phyloP scores from a whole-genome alignment of 306 rosid species.

The Lathyrus tuberosus region DNA sequence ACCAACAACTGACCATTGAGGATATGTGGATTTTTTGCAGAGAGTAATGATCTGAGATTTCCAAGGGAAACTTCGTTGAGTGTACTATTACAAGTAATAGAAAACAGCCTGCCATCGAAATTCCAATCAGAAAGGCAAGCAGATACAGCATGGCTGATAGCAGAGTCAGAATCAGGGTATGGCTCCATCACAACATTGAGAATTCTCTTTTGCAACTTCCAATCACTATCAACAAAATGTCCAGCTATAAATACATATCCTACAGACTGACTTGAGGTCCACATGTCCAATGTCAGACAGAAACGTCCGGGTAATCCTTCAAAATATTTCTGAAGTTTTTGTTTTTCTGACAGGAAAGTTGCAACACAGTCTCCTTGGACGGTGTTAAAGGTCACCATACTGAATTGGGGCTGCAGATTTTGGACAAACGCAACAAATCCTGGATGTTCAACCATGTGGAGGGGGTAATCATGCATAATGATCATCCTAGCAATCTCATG shows the following conservation, averaged over 20 bases:
- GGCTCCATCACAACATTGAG: conserved; percentile 98
- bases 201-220: conserved; percentile 83
- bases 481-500: conserved; percentile 95
- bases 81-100: conserved; percentile 63
- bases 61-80: conserved; percentile 59
- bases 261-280: conserved; percentile 84
- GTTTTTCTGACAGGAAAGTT: conserved; percentile 80
- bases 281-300: conserved; percentile 81
- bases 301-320: conserved; percentile 82
- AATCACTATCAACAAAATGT: conserved; percentile 83
- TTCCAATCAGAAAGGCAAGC: conserved; percentile 92
- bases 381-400: conserved; percentile 86
- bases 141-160: conserved; percentile 82
- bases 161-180: conserved; percentile 77
- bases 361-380: conserved; percentile 97
- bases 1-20: conserved; percentile 79
- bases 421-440: conserved; percentile 87
- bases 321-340: conserved; percentile 59
- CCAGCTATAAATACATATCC: conserved; percentile 89
- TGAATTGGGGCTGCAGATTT: conserved; percentile 91
- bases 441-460: conserved; percentile 95
- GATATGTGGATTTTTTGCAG: conserved; percentile 77
- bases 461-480: conserved; percentile 95
- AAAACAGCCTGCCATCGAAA: conserved; percentile 77
- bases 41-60: conserved; percentile 75